Percentiles rank a stretch among this genome's conserved stretches.
Conservation (phyloP, 768 basidiomycete species). For the Russula sp. region DNA sequence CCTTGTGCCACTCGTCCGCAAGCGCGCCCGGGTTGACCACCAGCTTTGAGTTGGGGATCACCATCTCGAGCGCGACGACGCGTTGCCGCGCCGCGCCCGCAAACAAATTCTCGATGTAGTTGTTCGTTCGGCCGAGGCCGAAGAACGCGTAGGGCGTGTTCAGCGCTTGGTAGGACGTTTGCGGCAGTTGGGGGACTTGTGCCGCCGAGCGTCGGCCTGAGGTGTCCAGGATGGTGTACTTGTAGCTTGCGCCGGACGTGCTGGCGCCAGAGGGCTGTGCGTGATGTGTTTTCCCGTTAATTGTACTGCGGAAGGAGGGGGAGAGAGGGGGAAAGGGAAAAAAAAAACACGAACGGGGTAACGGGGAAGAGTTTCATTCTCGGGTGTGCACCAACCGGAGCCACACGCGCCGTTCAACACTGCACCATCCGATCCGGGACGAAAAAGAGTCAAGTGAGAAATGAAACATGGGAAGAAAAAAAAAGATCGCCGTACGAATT, state of each 20-base stretch:
- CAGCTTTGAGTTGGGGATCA: constrained; percentile 95
- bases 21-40: constrained; percentile 78
- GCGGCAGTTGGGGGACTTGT: constrained; percentile 90
- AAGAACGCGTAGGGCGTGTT: constrained; percentile 93
- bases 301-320: no score
- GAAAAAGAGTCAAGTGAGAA: background rate
- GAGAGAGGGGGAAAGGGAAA: background rate
- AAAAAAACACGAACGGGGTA: constrained; percentile 57
- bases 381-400: constrained; percentile 64
- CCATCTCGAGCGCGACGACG: constrained; percentile 90
- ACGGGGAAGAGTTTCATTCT: constrained; percentile 44
- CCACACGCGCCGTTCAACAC: constrained; percentile 92
- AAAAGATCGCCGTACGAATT: constrained; percentile 53
- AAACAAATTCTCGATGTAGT: constrained; percentile 98
- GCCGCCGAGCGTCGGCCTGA: constrained; percentile 83
- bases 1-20: constrained; percentile 68
- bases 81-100: constrained; percentile 86
- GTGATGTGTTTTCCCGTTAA: background rate
- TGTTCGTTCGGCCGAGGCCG: constrained; percentile 95
- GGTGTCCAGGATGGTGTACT: constrained; percentile 94
- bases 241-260: constrained; percentile 92
- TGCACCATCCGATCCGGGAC: constrained; percentile 27
- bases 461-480: background rate
- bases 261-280: constrained; percentile 85
- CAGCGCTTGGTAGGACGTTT: constrained; percentile 86